These are phyloP conservation scores for Epichloe typhina DNA, from an alignment of 2,329 filamentous ascomycete species.

Conservation along the genomic window DNA sequence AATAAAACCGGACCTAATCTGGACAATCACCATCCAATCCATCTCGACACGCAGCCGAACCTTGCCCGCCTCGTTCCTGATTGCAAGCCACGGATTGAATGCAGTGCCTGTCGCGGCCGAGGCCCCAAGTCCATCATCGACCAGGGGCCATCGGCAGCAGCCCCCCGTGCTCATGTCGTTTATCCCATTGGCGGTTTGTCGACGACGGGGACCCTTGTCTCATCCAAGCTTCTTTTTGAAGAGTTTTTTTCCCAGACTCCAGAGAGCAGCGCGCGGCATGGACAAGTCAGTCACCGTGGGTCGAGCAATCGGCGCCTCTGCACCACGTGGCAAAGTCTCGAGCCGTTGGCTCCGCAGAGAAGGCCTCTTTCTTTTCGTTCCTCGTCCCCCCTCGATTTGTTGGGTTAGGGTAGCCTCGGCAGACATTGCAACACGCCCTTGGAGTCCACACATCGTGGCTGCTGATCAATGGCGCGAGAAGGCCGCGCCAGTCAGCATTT, in stretches of 20 bases:
- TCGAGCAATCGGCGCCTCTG: not conserved
- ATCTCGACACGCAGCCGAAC: not conserved
- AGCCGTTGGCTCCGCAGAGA: not conserved
- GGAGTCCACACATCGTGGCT: too few relatives aligned
- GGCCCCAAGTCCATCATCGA: not conserved
- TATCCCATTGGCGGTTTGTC: conserved; percentile 1
- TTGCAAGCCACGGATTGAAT: not conserved
- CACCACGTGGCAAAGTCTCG: not conserved
- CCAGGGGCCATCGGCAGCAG: not conserved
- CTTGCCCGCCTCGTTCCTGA: not conserved
- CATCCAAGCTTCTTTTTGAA: conserved; percentile 10
- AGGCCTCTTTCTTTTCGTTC: too few relatives aligned
- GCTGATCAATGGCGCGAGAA: too few relatives aligned
- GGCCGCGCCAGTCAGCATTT: too few relatives aligned
- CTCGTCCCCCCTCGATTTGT: too few relatives aligned
- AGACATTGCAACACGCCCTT: too few relatives aligned
- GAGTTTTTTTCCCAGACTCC: conserved; percentile 8
- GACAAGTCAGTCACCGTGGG: not conserved
- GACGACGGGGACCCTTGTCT: not conserved
- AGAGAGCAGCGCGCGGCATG: too few relatives aligned
- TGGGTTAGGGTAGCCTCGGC: too few relatives aligned
- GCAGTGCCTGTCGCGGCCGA: not conserved
- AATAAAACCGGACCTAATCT: too few relatives aligned
- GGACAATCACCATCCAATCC: not conserved
- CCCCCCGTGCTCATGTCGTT: conserved; percentile 2